Evolutionary conservation across 257 asterid species (phyloP).

Genomic region (Ehretia macrophylla): DNA sequence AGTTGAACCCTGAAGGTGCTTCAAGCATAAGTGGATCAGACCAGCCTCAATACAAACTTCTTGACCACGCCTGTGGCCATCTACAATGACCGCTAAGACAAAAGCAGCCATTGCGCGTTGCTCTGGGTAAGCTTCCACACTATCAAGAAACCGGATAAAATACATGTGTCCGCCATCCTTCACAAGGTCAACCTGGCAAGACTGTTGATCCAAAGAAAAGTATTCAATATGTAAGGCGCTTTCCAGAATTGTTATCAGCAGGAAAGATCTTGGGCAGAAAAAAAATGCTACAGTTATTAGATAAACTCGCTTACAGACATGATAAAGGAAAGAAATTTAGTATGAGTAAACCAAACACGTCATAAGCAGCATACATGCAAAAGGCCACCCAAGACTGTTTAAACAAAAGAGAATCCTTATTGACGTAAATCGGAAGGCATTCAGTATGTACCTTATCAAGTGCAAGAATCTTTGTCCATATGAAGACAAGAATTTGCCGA

Average conservation of each 20-base stretch:
- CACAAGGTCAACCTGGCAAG: slow-evolving; percentile 98
- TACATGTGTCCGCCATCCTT: slow-evolving; percentile 93
- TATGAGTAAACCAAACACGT: neutral
- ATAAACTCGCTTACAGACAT: neutral
- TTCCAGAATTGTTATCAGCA: neutral
- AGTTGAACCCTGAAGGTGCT: slow-evolving; percentile 75
- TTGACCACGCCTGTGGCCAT: slow-evolving; percentile 94
- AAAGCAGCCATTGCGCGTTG: slow-evolving; percentile 99
- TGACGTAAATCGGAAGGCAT: neutral
- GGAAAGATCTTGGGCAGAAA: neutral
- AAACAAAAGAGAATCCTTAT: neutral
- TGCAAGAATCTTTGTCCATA: slow-evolving; percentile 98
- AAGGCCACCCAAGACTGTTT: neutral
- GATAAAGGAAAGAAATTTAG: neutral
- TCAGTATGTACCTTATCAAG: slow-evolving; percentile 83
- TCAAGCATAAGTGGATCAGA: slow-evolving; percentile 73
- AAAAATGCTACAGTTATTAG: neutral
- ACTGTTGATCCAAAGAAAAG: slow-evolving; percentile 42
- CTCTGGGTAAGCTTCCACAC: slow-evolving; percentile 95
- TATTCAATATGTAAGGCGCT: neutral
- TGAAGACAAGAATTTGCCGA: slow-evolving; percentile 93
- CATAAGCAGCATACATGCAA: neutral
- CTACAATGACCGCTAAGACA: slow-evolving; percentile 95
- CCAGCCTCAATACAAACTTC: slow-evolving; percentile 86
- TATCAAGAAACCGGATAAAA: slow-evolving; percentile 89